Conservation (phyloP, 768 basidiomycete genomes). For the Hericium coralloides region DNA sequence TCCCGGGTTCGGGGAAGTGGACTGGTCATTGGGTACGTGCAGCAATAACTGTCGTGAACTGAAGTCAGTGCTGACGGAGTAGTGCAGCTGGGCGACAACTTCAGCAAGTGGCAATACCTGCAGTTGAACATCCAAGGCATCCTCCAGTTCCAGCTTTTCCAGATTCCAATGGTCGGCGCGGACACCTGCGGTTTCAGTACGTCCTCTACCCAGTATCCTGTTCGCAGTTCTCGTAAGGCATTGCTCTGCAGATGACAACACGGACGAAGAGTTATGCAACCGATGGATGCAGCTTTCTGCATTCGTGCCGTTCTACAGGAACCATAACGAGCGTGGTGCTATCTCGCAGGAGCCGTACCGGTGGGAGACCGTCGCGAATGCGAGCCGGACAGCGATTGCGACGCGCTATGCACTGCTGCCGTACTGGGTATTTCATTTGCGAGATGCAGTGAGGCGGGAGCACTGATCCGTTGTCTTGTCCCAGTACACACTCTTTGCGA, state of each 20-base stretch:
- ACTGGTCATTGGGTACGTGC: conserved; percentile 58
- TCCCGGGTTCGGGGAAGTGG: conserved; percentile 61
- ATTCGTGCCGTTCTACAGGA: conserved; percentile 76
- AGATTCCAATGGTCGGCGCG: conserved; percentile 77
- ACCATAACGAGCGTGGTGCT: conserved; percentile 61
- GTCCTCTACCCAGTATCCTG: conserved; percentile 13
- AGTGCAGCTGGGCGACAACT: conserved; percentile 67
- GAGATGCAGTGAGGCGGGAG: too few relatives aligned
- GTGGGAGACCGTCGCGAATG: conserved; percentile 74
- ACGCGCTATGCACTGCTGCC: conserved; percentile 65
- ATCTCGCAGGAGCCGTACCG: conserved; percentile 73
- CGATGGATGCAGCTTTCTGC: conserved; percentile 86
- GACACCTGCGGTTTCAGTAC: conserved; percentile 64
- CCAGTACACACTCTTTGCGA: conserved; percentile 68
- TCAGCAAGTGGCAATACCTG: conserved; percentile 68
- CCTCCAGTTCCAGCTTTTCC: conserved; percentile 78
- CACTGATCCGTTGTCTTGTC: background rate
- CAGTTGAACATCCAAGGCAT: conserved; percentile 63
- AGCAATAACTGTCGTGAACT: background rate
- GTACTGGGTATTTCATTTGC: conserved; percentile 53
- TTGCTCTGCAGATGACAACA: conserved; percentile 37
- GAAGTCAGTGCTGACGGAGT: background rate
- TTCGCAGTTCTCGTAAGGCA: conserved; percentile 4
- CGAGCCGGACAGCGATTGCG: conserved; percentile 62
- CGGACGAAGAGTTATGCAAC: conserved; percentile 73